phyloP scores from a whole-genome alignment of 208 protist genomes.

The Angomonas ambiguus region DNA sequence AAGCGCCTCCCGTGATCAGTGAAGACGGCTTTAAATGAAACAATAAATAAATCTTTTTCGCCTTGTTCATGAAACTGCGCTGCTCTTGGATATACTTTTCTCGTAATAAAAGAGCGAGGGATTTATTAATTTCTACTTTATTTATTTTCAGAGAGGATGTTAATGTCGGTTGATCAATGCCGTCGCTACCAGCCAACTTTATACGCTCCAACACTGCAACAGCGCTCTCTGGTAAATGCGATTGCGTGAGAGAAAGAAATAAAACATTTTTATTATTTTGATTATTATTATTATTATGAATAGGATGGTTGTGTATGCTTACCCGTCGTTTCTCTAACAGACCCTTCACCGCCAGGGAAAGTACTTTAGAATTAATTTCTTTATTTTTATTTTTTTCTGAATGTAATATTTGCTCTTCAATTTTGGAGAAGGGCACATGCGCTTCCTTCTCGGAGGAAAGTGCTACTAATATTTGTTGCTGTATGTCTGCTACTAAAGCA shows the following conservation, averaged over 20 bases:
- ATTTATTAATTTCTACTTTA: constrained; percentile 67
- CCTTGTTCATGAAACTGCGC: constrained; percentile 74
- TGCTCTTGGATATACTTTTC: constrained; percentile 71
- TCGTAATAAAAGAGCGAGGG: constrained; percentile 38
- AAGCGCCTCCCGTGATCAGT: constrained; percentile 74
- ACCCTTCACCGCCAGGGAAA: not conserved
- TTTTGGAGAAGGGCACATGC: not conserved
- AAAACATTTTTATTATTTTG: too few species aligned
- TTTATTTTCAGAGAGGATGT: constrained; percentile 46
- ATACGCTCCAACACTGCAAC: constrained; percentile 64
- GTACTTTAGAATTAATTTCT: not conserved
- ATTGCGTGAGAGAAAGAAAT: not conserved
- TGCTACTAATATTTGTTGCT: not conserved
- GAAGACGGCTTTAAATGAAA: constrained; percentile 74
- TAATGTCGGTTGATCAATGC: constrained; percentile 72
- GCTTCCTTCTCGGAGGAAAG: not conserved
- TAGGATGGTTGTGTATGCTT: not conserved
- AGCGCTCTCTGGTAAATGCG: constrained; percentile 42
- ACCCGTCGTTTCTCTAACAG: not conserved
- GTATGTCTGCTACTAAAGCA: not conserved
- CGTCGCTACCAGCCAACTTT: constrained; percentile 50
- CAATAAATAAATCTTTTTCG: constrained; percentile 80
- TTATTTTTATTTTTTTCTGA: not conserved
- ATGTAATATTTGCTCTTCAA: constrained; percentile 1
- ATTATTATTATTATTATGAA: not conserved